Percentiles rank a stretch among this genome's conserved stretches.
Evolutionary conservation across 805 yeast species (phyloP).

Genomic region (Myxozyma udenii): DNA sequence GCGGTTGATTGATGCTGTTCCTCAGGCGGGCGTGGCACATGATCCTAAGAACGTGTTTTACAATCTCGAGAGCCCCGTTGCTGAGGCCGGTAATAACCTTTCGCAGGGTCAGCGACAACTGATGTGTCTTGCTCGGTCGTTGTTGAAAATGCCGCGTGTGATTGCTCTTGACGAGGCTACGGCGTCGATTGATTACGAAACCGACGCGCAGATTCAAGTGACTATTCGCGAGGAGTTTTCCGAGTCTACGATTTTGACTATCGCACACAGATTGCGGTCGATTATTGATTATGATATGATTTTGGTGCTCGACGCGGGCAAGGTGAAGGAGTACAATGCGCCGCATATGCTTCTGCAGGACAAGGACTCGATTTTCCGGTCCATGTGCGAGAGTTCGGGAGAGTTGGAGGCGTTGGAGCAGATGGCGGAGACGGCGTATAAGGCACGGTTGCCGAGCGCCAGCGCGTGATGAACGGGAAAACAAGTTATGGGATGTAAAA

Average conservation of each 20-base stretch:
- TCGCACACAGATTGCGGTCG: constrained; percentile 79
- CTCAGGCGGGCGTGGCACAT: background rate
- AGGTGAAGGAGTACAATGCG: constrained; percentile 65
- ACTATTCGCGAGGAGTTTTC: constrained; percentile 68
- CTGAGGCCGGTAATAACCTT: constrained; percentile 74
- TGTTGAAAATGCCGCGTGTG: constrained; percentile 66
- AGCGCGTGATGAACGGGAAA: too few relatives aligned
- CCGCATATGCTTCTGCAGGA: constrained; percentile 58
- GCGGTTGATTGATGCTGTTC: constrained; percentile 9
- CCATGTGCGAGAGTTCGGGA: constrained; percentile 85
- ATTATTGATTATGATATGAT: constrained; percentile 70
- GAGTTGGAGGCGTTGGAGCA: constrained; percentile 74
- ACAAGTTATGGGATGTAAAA: too few relatives aligned
- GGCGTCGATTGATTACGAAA: constrained; percentile 68
- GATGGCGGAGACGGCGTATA: constrained; percentile 52
- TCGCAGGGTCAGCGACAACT: constrained; percentile 89
- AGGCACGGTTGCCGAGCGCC: background rate
- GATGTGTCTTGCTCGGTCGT: constrained; percentile 75
- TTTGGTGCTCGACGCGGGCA: constrained; percentile 76
- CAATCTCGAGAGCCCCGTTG: constrained; percentile 52
- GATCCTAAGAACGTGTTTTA: constrained; percentile 41
- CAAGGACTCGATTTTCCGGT: constrained; percentile 53
- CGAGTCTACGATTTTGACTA: constrained; percentile 71
- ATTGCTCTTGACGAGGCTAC: constrained; percentile 79
- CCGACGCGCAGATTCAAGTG: constrained; percentile 70